Percentiles rank a stretch among this genome's conserved stretches.
Evolutionary conservation across 768 basidiomycete genomes (phyloP).

Genomic region (Suillus spraguei): DNA sequence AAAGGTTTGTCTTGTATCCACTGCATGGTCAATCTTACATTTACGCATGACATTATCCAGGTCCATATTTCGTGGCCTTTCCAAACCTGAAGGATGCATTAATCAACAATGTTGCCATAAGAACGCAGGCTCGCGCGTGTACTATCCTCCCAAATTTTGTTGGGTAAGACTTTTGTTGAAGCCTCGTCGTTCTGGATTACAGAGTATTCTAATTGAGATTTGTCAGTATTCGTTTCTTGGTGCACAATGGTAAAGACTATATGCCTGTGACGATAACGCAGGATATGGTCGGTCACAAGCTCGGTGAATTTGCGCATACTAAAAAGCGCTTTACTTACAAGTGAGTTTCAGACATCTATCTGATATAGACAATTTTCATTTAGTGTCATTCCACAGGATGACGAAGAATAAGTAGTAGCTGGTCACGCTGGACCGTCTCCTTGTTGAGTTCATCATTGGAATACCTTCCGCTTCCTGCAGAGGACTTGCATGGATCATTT

Average conservation of each 20-base stretch:
- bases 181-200: not conserved
- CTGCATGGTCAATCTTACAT: not conserved
- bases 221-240: slow-evolving; percentile 78
- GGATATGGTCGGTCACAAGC: slow-evolving; percentile 98
- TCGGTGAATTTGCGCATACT: slow-evolving; percentile 93
- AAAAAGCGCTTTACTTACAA: slow-evolving; percentile 85
- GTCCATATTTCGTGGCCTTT: slow-evolving; percentile 94
- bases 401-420: slow-evolving; percentile 47
- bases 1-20: slow-evolving; percentile 52
- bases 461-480: not conserved
- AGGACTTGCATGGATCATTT: not conserved
- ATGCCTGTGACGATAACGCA: slow-evolving; percentile 84
- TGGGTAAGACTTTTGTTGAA: slow-evolving; percentile 57
- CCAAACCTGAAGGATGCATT: slow-evolving; percentile 83
- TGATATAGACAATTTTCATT: slow-evolving; percentile 10
- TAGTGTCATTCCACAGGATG: slow-evolving; percentile 26
- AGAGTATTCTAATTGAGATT: not conserved
- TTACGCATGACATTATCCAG: slow-evolving; percentile 40
- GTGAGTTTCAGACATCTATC: slow-evolving; percentile 48
- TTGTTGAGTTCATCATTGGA: not conserved
- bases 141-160: slow-evolving; percentile 96
- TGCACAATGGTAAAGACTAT: slow-evolving; percentile 95
- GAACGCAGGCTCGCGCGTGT: slow-evolving; percentile 85
- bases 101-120: slow-evolving; percentile 80
- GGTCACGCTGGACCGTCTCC: not conserved